Base-by-base conservation (phyloP, 306 rosid species). In the Cicer yamashitae region DNA sequence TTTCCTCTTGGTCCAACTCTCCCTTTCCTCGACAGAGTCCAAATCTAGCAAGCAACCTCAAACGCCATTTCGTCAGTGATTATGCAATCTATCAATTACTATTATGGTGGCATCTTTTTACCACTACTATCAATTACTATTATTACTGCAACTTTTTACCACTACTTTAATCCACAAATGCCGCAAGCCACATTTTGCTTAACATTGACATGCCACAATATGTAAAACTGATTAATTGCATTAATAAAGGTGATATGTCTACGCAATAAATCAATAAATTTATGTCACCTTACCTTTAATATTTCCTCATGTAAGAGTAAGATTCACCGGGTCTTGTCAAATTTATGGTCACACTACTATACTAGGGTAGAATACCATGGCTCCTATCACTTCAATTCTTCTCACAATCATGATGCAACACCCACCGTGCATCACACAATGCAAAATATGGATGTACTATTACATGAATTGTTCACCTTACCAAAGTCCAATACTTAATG, bases 281-380 rank as follows among this genome's bases (percentile, higher is more conserved):
- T 8, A 10, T 46, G 9, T 45, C 50, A 46, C 5, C 0, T 47
- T 12, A 10, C 6, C 13, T 47, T 11, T 47, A 10, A 47, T 47
- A 47, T 47, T 9, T 47, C 3, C 15, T 12, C 52, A 10, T 47
- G 77, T 56, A 75, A 81, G 80, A 81, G 80, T 85, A 85, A 84
- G 88, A 85, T 89, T 84, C 82, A 83, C 74, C 59, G 87, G 52
- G 52, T 47, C 52, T 3, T 47, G 52, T 47, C 52, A 47, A 47
- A 47, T 47, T 47, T 11, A 11, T 10, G 52, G 13, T 47, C 15
- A 47, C 4, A 47, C 34, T 25, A 25, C 34, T 47, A 13, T 5
- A 47, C 52, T 47, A 47, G 12, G 52, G 14, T 47, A 47, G 52
- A 47, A 47, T 11, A 47, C 52, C 12, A 12, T 47, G 52, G 5